Percentiles rank a stretch among this genome's conserved stretches.
phyloP scores from a whole-genome alignment of 768 basidiomycete genomes.

The Stropharia rugosoannulata region DNA sequence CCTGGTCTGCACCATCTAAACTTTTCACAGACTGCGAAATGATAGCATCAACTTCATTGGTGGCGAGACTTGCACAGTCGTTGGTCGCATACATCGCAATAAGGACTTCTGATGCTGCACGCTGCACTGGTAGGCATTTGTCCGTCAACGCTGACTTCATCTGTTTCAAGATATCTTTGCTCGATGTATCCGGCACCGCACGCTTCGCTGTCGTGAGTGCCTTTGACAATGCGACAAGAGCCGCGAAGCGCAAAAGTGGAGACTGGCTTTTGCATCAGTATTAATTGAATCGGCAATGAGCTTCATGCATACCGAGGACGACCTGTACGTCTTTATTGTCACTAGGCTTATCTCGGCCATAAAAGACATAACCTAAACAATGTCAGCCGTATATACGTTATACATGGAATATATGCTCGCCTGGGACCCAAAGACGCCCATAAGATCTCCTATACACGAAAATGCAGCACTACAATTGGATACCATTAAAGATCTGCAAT shows the following conservation, averaged over 20 bases:
- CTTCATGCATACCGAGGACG: conserved; percentile 60
- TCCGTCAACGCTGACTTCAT: conserved; percentile 75
- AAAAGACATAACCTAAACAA: conserved; percentile 86
- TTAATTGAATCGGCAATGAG: not conserved
- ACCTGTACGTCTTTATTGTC: conserved; percentile 66
- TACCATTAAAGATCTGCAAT: not conserved
- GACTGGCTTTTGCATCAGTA: conserved; percentile 42
- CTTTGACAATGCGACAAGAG: conserved; percentile 76
- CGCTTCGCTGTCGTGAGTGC: conserved; percentile 77
- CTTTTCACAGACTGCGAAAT: conserved; percentile 65
- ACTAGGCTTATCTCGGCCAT: conserved; percentile 79
- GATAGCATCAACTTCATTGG: conserved; percentile 77
- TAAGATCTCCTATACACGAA: conserved; percentile 86
- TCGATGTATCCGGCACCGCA: conserved; percentile 74
- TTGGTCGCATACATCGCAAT: conserved; percentile 53
- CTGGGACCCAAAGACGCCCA: conserved; percentile 81
- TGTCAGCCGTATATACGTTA: not conserved
- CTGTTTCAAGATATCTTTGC: conserved; percentile 84
- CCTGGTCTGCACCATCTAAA: conserved; percentile 81
- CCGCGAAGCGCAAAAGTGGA: conserved; percentile 80
- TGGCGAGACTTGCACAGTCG: conserved; percentile 53
- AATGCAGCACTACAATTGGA: conserved; percentile 66
- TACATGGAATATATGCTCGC: conserved; percentile 38
- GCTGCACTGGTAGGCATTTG: conserved; percentile 82
- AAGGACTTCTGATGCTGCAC: conserved; percentile 69